These are phyloP conservation scores for Knufia petricola DNA, from an alignment of 2,329 filamentous ascomycete species.

Conservation along the genomic window DNA sequence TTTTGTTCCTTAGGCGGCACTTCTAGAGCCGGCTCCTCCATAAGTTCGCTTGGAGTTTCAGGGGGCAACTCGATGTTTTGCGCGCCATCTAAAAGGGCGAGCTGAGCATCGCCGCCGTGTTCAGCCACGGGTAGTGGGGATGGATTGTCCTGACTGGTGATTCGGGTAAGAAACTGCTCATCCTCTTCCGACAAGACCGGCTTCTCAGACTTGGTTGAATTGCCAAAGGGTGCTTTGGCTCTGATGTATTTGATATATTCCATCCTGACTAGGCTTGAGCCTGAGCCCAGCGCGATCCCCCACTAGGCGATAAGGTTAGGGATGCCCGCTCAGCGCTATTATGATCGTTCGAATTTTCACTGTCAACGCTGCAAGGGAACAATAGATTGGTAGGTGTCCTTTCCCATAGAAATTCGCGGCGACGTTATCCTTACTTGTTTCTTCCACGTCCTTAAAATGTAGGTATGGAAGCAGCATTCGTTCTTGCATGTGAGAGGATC, in stretches of 20 bases:
- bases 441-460: no score
- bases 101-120: constrained; percentile 33
- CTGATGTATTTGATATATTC: constrained; percentile 37
- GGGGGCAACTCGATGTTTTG: constrained; percentile 41
- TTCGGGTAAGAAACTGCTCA: constrained; percentile 45
- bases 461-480: no score
- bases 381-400: no score
- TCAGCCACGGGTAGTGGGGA: constrained; percentile 25
- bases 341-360: no score
- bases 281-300: background rate
- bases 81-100: constrained; percentile 36
- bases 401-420: no score
- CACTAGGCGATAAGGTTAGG: no score
- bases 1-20: constrained; percentile 4
- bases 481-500: no score
- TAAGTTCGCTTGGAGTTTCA: constrained; percentile 35
- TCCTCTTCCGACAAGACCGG: constrained; percentile 52
- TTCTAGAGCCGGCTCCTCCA: constrained; percentile 24
- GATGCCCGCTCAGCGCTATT: no score
- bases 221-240: constrained; percentile 29
- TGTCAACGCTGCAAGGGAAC: no score
- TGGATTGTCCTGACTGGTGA: constrained; percentile 37
- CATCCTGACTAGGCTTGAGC: constrained; percentile 21
- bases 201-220: constrained; percentile 26
- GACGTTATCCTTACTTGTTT: no score